Base-by-base conservation (phyloP, 768 basidiomycete species). In the Auriscalpium orientale region DNA sequence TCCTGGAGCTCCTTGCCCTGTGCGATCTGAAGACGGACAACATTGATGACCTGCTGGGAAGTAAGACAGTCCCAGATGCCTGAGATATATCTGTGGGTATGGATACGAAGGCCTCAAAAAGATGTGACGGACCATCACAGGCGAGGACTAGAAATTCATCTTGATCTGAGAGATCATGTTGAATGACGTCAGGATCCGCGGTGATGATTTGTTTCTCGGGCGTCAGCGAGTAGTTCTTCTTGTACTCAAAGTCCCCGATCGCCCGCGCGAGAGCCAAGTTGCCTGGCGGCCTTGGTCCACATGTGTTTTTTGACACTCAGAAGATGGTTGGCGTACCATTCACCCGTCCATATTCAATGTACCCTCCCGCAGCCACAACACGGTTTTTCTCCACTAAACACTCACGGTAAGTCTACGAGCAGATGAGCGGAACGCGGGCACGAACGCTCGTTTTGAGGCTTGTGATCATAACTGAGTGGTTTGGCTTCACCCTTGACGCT, bases 51-150 rank as follows among this genome's bases (percentile, higher is more conserved):
- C 68, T 97, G 89, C 62, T 99, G 97, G 8, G 93, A 95, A 4
- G 81, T 82, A 40, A 99, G 71, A 67, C 97, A 98, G 70, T 99
- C 97, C 97, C 97, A 99, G 65, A 98, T 99, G 58, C 95, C 95
- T 95, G 58, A 7, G 28, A 28, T 28, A 28, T 2, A 28, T 28
- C 28, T n/a, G 37, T 47, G 40, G 8, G 50, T 18, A 38, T 49
- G 44, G n/a, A 56, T 60, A 45, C 59, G 58, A 58, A 56, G 20
- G 40, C 40, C 12, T 33, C 40, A 46, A 44, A 36, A 22, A n/a
- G 52, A 51, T 15, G 15, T 15, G 16, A 18, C 34, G 35, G 49
- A 95, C 95, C 97, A 70, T 99, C 97, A 70, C 97, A 99, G 33
- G 97, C 97, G 49, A 99, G 66, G n/a, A 99, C 82, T 18, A 99